Percentiles rank a stretch among this genome's conserved stretches.
Conservation (phyloP, 1,284 basidiomycete genomes). For the Trametes hirsuta region DNA sequence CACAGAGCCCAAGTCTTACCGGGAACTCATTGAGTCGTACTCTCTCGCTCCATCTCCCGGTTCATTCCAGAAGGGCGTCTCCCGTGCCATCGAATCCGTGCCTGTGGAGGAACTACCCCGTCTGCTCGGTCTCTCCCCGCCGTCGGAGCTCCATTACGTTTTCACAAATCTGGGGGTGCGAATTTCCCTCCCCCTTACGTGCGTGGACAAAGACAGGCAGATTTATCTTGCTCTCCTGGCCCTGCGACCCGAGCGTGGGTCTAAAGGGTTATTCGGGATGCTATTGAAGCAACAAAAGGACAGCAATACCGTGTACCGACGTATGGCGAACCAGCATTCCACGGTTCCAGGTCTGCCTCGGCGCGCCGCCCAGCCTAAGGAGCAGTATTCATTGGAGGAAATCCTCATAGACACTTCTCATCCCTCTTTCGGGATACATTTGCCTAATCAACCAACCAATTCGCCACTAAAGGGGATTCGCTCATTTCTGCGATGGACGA, state of each 20-base stretch:
- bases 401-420: background rate
- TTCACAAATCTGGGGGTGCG: constrained; percentile 10
- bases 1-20: background rate
- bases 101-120: background rate
- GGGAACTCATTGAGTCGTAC: background rate
- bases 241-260: background rate
- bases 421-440: background rate
- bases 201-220: background rate
- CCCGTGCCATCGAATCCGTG: background rate
- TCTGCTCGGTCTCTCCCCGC: background rate
- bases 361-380: too few relatives aligned
- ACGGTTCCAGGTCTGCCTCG: too few relatives aligned
- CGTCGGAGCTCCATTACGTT: background rate
- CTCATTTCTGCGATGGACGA: too few relatives aligned
- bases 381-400: too few relatives aligned
- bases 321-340: too few relatives aligned
- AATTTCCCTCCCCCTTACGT: constrained; percentile 6
- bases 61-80: background rate
- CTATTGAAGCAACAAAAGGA: too few relatives aligned
- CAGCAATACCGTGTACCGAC: too few relatives aligned
- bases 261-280: too few relatives aligned
- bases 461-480: background rate
- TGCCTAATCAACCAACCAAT: too few relatives aligned
- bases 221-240: background rate
- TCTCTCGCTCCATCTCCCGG: background rate